Base-by-base conservation (phyloP, 2,329 filamentous ascomycete species). In the Sclerotinia sclerotiorum region DNA sequence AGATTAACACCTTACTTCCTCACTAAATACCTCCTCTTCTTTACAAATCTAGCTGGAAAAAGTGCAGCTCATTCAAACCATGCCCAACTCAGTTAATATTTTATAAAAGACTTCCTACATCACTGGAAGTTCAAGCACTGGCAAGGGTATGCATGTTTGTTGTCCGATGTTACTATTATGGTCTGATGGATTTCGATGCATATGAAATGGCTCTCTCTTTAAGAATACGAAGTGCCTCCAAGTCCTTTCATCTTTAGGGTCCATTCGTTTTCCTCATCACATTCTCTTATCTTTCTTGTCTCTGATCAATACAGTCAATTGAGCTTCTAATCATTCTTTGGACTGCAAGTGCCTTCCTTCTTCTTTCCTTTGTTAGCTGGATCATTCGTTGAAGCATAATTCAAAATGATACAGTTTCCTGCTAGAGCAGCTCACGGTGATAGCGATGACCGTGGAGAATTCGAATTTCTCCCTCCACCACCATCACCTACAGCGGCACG, bases 321-420 rank as follows among this genome's bases (percentile, higher is more conserved):
- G 27, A 17, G 29, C 56, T 54, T 13, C 35, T 32, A 44, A n/a
- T n/a, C 4, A 11, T 48, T 21, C 17, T 39, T 19, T 19, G 15
- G 48, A 27, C 46, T 24, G 17, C n/a, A 4, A 51, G 29, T 57
- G 11, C 39, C 17, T 56, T 8, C 2, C 39, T 42, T 27, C 39
- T 63, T 21, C 29, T 8, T 63, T 27, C n/a, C 8, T 29, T 62
- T n/a, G 19, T 35, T 13, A 17, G n/a, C 19, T 29, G 35, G n/a
- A 44, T 27, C 8, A 15, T 21, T 46, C 19, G 13, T 63, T 5
- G 35, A 48, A 54, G 21, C 19, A 48, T 55, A 55, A 19, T 54
- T 19, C 57, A 54, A 21, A 19, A 67, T 67, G 65, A 55, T 67
- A 63, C 48, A 67, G 5, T 67, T 67, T 48, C 65, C 65, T 19